Evolutionary conservation across 208 protist genomes (phyloP).

Genomic region (Tritrichomonas foetus): DNA sequence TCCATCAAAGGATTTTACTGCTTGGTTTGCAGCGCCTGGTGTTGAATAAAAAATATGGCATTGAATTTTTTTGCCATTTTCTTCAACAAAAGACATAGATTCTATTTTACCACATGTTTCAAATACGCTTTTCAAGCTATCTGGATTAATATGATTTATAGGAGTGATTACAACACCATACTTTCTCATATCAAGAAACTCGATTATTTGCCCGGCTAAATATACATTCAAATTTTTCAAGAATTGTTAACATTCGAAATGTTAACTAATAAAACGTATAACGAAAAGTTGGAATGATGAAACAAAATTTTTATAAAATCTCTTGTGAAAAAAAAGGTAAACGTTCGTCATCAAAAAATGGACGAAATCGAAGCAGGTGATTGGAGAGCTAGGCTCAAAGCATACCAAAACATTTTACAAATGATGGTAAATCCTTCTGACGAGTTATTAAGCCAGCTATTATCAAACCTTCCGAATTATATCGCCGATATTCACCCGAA

Average conservation of each 20-base stretch:
- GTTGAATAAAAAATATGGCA: conserved; percentile 7
- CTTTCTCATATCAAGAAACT: too few species aligned
- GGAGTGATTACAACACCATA: background rate
- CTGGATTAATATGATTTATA: background rate
- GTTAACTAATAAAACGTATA: too few species aligned
- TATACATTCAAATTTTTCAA: too few species aligned
- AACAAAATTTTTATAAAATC: too few species aligned
- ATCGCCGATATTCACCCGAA: background rate
- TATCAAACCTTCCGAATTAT: background rate
- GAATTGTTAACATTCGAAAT: too few species aligned
- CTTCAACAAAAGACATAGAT: background rate
- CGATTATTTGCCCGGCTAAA: too few species aligned
- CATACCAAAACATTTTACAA: conserved; percentile 20
- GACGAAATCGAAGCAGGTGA: conserved; percentile 30
- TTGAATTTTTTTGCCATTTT: background rate
- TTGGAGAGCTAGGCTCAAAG: conserved; percentile 1
- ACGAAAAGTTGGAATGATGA: too few species aligned
- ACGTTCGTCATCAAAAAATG: background rate
- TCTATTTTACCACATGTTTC: background rate
- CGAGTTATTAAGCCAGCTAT: background rate
- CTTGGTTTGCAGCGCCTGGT: background rate
- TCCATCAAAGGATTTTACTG: background rate
- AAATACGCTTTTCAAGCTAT: background rate
- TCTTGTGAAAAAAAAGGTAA: too few species aligned
- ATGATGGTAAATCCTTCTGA: background rate